A percentile compares a stretch with the other conserved stretches of the same genome.
phyloP scores from a whole-genome alignment of 2,329 filamentous ascomycete species.

The Blastomyces percursus region DNA sequence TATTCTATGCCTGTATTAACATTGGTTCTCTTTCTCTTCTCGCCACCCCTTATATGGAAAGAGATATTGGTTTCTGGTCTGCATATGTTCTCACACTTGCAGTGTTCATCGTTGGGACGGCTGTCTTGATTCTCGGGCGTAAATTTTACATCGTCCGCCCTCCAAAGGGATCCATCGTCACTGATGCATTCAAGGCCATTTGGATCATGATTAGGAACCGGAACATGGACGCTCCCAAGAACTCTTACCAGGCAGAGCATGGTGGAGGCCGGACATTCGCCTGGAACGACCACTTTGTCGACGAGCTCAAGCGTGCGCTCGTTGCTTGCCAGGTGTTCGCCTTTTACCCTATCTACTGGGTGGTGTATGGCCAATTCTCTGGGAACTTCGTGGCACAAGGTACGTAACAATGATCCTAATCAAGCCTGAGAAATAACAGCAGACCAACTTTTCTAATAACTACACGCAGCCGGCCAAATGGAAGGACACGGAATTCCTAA shows the following conservation, averaged over 20 bases:
- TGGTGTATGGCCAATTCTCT: constrained; percentile 57
- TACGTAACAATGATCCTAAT: constrained; percentile 17
- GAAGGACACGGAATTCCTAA: constrained; percentile 60
- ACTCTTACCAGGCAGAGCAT: constrained; percentile 49
- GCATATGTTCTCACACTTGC: constrained; percentile 52
- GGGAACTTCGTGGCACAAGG: constrained; percentile 57
- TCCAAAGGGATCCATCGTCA: constrained; percentile 53
- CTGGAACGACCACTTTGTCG: constrained; percentile 61
- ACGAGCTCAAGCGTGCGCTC: constrained; percentile 57
- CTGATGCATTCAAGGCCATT: constrained; percentile 53
- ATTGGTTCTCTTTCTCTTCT: constrained; percentile 58
- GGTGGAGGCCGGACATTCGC: constrained; percentile 35
- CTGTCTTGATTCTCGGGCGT: constrained; percentile 41
- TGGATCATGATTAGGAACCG: constrained; percentile 43
- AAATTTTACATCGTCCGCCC: constrained; percentile 39
- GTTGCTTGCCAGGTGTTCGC: constrained; percentile 60
- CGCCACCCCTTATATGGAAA: constrained; percentile 57
- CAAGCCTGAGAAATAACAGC: neutral
- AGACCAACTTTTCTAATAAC: neutral
- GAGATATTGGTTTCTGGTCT: constrained; percentile 54
- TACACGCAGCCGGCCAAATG: constrained; percentile 41
- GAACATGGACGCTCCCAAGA: constrained; percentile 55
- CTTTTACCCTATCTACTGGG: constrained; percentile 60
- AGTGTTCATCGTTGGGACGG: constrained; percentile 52
- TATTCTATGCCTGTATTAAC: constrained; percentile 67